Evolutionary conservation across 371 early-diverging fungal species (phyloP), one percentile per base, ranked within the genome.

Genomic region (Capillidium heterosporum): DNA sequence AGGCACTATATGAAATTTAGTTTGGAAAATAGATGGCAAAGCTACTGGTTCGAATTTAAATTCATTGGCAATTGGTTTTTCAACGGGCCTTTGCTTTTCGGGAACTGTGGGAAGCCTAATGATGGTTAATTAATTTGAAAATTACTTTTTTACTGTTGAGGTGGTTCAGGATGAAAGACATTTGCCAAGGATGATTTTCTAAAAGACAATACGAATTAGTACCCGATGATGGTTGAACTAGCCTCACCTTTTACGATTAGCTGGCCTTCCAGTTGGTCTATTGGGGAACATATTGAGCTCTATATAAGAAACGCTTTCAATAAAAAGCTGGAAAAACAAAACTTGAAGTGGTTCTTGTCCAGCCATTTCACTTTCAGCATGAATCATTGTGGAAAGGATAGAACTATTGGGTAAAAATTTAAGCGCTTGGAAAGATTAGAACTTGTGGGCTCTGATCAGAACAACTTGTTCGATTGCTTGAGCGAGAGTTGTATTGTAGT

Each of bases 171-270:
- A 21, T 52, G 52, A 8, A 32, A 19, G 23, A 52, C 35, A 52
- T 52, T 52, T 32, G 52, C 52, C n/a, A 52, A 32, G 1, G 52
- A 52, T n/a, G 52, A 52, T 32, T 52, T 52, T 52, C 43, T 43
- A 43, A 43, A 19, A n/a, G n/a, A 10, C 4, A 43, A 43, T 43
- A 7, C n/a, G n/a, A 43, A 11, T 11, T n/a, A n/a, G 3, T 10
- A 43, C 5, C n/a, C n/a, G n/a, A 11, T n/a, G n/a, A n/a, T n/a
- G 4, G n/a, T 43, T 21, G 3, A 43, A 8, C 15, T 39, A 8
- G 5, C 15, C 4, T 43, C 3, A 43, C 43, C 43, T 43, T n/a
- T 43, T 43, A 3, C 43, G 11, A 43, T 43, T 43, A 43, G 43
- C 43, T 3, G 43, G 21, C n/a, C 43, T 43, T 21, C 11, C 11